These are phyloP conservation scores for Conoideocrella luteorostrata DNA, from an alignment of 2,329 filamentous ascomycete genomes.

Conservation along the genomic window DNA sequence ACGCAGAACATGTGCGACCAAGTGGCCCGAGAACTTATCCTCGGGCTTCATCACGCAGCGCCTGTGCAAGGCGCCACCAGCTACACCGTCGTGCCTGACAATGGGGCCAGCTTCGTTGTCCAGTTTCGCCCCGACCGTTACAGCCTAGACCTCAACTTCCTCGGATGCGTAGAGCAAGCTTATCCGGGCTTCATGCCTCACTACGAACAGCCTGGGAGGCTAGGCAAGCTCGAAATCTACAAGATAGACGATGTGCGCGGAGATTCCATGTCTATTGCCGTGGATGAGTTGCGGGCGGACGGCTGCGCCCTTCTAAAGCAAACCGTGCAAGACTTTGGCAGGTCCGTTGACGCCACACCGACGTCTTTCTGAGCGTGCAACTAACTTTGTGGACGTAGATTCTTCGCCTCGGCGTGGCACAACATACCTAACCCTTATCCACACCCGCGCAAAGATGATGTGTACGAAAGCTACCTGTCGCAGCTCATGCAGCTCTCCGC, in stretches of 20 bases:
- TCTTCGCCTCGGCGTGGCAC: too few species aligned
- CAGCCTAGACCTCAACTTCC: not conserved
- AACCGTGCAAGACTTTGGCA: conserved; percentile 1
- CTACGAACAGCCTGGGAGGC: not conserved
- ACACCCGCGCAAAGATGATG: too few species aligned
- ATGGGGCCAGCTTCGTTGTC: not conserved
- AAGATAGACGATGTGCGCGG: not conserved
- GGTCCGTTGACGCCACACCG: not conserved
- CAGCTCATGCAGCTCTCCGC: too few species aligned
- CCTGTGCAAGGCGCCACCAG: not conserved
- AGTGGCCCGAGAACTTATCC: not conserved
- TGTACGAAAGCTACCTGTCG: too few species aligned
- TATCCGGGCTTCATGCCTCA: not conserved
- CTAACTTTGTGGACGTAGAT: too few species aligned
- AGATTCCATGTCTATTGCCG: not conserved
- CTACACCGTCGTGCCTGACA: not conserved
- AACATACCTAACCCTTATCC: too few species aligned
- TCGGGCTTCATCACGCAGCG: not conserved
- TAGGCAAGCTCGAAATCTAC: not conserved
- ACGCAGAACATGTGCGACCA: not conserved
- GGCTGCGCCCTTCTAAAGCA: not conserved
- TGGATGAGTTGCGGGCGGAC: not conserved
- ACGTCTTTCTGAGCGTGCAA: too few species aligned
- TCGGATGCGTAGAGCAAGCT: not conserved
- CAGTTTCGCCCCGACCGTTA: conserved; percentile 2